Evolutionary conservation across 179 eudicot genomes (phyloP).

Genomic region (Gypsophila paniculata): DNA sequence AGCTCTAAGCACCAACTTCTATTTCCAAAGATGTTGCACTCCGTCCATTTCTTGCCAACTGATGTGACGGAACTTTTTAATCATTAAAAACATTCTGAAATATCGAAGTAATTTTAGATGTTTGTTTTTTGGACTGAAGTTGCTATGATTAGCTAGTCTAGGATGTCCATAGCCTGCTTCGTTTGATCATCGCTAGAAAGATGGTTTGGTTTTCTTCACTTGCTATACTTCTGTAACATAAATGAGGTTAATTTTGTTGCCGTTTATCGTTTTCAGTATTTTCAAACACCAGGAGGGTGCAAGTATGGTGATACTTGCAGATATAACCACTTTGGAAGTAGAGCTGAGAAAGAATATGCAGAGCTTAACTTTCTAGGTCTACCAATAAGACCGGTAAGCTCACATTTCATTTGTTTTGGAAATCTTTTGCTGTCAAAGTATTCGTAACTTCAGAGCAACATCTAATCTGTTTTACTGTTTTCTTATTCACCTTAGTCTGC

Average conservation of each 20-base stretch:
- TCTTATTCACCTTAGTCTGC: slow-evolving; percentile 28
- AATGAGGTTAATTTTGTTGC: slow-evolving; percentile 1
- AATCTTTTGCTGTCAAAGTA: background rate
- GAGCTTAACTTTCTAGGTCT: slow-evolving; percentile 38
- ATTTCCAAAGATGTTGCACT: background rate
- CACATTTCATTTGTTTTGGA: background rate
- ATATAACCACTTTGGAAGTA: slow-evolving; percentile 25
- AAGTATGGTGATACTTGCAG: slow-evolving; percentile 38
- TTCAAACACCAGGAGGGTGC: slow-evolving; percentile 34
- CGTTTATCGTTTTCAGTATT: slow-evolving; percentile 26
- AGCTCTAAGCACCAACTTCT: background rate
- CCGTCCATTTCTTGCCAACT: background rate
- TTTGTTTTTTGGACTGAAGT: background rate
- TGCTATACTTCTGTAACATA: background rate
- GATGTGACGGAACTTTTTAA: background rate
- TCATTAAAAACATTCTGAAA: background rate
- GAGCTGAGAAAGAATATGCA: slow-evolving; percentile 14
- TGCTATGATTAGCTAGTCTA: background rate
- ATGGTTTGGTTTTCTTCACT: background rate
- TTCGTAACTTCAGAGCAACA: background rate
- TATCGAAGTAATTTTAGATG: background rate
- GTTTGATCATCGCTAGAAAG: background rate
- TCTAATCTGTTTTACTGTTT: background rate
- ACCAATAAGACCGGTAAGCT: slow-evolving; percentile 34
- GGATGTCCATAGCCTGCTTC: background rate